Evolutionary conservation across 768 basidiomycete species (phyloP).

Genomic region (Clitopilus hobsonii): DNA sequence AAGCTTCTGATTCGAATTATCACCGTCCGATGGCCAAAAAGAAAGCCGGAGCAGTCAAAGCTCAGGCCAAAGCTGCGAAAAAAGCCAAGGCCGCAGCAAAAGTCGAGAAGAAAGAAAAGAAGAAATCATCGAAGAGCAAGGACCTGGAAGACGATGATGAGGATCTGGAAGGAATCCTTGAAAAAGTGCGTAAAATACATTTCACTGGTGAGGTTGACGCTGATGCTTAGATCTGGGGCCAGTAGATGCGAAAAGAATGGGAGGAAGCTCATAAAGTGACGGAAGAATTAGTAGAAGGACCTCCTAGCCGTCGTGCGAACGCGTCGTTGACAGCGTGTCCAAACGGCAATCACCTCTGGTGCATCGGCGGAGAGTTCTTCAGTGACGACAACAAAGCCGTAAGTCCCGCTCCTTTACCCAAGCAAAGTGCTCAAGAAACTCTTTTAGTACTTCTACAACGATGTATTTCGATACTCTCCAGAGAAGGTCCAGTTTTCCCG

Average conservation of each 20-base stretch:
- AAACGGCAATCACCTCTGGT: constrained; percentile 77
- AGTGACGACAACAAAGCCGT: constrained; percentile 82
- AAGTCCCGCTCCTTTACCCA: constrained; percentile 11
- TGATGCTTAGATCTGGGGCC: constrained; percentile 7
- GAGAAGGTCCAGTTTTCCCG: constrained; percentile 51
- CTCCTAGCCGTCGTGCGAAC: constrained; percentile 79
- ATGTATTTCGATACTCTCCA: constrained; percentile 81
- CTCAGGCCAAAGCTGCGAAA: constrained; percentile 54
- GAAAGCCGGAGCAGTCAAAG: constrained; percentile 36
- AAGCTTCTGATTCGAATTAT: background rate
- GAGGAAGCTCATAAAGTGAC: constrained; percentile 78
- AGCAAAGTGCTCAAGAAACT: background rate
- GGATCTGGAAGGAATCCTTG: constrained; percentile 82
- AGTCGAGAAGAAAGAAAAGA: constrained; percentile 68
- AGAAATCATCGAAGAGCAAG: constrained; percentile 35
- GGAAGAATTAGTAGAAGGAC: constrained; percentile 79
- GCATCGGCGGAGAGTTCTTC: constrained; percentile 84
- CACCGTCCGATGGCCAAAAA: constrained; percentile 45
- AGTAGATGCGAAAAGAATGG: constrained; percentile 82
- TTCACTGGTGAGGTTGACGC: constrained; percentile 4
- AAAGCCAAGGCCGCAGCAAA: constrained; percentile 67
- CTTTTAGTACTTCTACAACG: constrained; percentile 87
- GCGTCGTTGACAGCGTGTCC: constrained; percentile 81
- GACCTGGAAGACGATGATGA: constrained; percentile 64
- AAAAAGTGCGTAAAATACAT: constrained; percentile 62